phyloP scores from a whole-genome alignment of 2,329 filamentous ascomycete genomes.

The Ambrosiella beaveri region DNA sequence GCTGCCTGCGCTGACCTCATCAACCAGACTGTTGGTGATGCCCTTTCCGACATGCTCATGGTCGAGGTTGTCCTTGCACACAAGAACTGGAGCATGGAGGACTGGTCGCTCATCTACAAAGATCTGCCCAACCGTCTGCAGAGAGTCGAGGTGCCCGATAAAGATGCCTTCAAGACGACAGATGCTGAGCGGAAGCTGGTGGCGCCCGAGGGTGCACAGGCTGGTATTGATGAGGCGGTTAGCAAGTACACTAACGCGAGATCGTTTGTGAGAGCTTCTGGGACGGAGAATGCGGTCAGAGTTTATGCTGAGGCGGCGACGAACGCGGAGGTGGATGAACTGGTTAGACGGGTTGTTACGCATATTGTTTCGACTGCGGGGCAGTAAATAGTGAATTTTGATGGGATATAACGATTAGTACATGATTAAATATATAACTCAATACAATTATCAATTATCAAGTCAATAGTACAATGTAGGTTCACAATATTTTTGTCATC shows the following conservation, averaged over 20 bases:
- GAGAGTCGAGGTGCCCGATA: conserved; percentile 74
- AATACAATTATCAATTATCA: too few species aligned
- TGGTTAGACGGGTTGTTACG: conserved; percentile 66
- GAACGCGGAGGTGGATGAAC: conserved; percentile 74
- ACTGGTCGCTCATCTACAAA: conserved; percentile 85
- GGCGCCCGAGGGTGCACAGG: conserved; percentile 61
- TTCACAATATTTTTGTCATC: neutral
- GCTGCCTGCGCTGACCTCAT: conserved; percentile 74
- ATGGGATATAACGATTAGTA: neutral
- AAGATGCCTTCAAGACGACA: conserved; percentile 76
- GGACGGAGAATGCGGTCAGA: conserved; percentile 88
- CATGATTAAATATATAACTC: too few species aligned
- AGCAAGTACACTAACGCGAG: conserved; percentile 81
- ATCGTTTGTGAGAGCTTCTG: conserved; percentile 79
- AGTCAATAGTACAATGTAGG: neutral
- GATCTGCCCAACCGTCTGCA: conserved; percentile 93
- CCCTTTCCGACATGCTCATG: conserved; percentile 85
- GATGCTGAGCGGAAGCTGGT: conserved; percentile 82
- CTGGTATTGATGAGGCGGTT: conserved; percentile 71
- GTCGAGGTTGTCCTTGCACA: conserved; percentile 93
- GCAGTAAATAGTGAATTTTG: conserved; percentile 2
- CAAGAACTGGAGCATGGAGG: conserved; percentile 75
- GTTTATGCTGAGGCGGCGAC: conserved; percentile 93
- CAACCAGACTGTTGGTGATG: conserved; percentile 96
- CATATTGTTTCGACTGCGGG: conserved; percentile 32